Base-by-base conservation (phyloP, 148 eudicot genomes). In the Chenopodium suecicum region DNA sequence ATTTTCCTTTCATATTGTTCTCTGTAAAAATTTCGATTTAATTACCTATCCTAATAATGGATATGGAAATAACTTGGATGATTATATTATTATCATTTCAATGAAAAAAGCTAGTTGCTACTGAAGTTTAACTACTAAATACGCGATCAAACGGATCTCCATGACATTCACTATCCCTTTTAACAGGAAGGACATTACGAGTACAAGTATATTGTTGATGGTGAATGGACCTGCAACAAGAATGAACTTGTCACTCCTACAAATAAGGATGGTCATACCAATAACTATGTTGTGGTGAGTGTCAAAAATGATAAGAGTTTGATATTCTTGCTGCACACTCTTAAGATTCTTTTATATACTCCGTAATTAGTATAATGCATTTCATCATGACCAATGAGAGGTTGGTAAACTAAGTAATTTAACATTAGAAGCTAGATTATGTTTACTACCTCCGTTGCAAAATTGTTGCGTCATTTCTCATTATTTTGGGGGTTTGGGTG, bases 141-240 rank as follows among this genome's bases (percentile, higher is more conserved):
- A 9, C 46, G 16, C 41, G 54, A 34, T 20, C 7, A 22, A 70
- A 62, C 60, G 63, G 37, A 7, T 82, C 47, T 27, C 16, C 14
- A 31, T n/a, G 9, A 16, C 29, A 70, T 66, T 58, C 16, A 54
- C 50, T 37, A 17, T 34, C 37, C 27, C 63, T 79, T 65, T 64
- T 60, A 23, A 77, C 92, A 95, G 97, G 99, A 91, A 88, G 99
- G 99, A 77, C 71, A 37, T 31, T 94, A 91, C 46, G 97, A 93
- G 84, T 95, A 95, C 92, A 95, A 93, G 92, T 95, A 95, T 74
- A 74, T 95, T 41, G 91, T 92, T 29, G 95, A 96, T 82, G 95
- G 97, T 27, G 91, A 92, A 85, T 96, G 99, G 99, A 20, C 87
- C 77, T 84, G 85, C 90, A 96, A 94, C 81, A 82, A 82, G 80